Base-by-base conservation (phyloP, 1,284 basidiomycete species). In the Pyrrhoderma noxium region DNA sequence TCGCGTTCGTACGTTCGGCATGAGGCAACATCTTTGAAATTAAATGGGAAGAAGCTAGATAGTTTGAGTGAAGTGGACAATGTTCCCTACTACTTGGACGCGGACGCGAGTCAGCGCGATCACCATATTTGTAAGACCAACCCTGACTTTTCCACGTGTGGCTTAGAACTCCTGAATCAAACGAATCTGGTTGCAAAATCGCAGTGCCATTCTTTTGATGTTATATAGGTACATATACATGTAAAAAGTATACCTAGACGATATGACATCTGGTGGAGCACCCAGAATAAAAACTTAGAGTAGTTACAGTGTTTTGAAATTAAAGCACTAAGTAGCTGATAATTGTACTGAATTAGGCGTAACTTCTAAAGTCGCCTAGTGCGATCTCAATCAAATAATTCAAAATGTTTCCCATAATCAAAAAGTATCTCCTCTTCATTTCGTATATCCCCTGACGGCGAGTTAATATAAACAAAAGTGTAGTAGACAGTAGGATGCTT, bases 1-100 rank as follows among this genome's bases (percentile, higher is more conserved):
- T 76, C 27, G 68, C 64, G 54, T 71, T 71, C 23, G 65, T 62
- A 37, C 67, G 65, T 51, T 70, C 69, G 45, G 64, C 62, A 62
- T 58, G 54, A 19, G 53, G 52, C 38, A 54, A 25, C 65, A 69
- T 67, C 53, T 57, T 59, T 13, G 27, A 48, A 11, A 39, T 42
- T 41, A 14, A 39, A 35, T 21, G 14, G 31, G 35, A 54, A 44
- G 47, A 25, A 37, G 41, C 43, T 18, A 2, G n/a, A 40, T 8
- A 37, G 35, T 11, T 9, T 37, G 35, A 37, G 35, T 9, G 5
- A 18, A 40, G n/a, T 40, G 38, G 38, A 16, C n/a, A 40, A n/a
- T n/a, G n/a, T 16, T 4, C 21, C 5, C 5, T 18, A 14, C n/a
- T 16, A 5, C 8, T 8, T 16, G 38, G 16, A 40, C 5, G 5